A percentile compares a stretch with the other conserved stretches of the same genome.
Conservation (phyloP, 2,329 filamentous ascomycete species). For the Penicillium sp. region DNA sequence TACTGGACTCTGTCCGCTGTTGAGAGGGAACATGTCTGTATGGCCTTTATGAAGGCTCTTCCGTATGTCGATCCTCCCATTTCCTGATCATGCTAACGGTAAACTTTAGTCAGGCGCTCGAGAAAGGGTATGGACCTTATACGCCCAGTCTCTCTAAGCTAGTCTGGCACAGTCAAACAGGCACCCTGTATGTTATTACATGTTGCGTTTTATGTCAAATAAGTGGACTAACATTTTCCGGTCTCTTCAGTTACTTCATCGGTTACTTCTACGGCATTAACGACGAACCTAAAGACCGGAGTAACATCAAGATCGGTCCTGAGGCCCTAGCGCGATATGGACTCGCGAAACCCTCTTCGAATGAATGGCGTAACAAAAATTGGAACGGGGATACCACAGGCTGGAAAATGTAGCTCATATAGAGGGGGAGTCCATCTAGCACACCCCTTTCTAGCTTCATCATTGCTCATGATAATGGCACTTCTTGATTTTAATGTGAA, state of each 20-base stretch:
- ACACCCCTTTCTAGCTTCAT: conserved; percentile 1
- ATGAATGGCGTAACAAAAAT: conserved; percentile 6
- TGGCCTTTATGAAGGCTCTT: conserved; percentile 7
- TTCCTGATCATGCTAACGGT: conserved; percentile 8
- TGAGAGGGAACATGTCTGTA: conserved; percentile 8
- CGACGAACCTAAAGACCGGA: conserved; percentile 2
- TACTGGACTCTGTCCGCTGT: conserved; percentile 5
- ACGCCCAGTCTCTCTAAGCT: conserved; percentile 3
- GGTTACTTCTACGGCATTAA: conserved; percentile 4
- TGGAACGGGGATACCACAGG: conserved; percentile 7
- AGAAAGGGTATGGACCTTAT: conserved; percentile 9
- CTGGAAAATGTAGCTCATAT: conserved; percentile 8
- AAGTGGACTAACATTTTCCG: conserved; percentile 4
- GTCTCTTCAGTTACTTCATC: conserved; percentile 9
- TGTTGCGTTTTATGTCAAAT: conserved; percentile 4
- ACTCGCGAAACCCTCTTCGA: conserved; percentile 6
- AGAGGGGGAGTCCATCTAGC: conserved; percentile 1
- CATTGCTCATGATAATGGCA: neutral
- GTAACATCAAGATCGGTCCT: conserved; percentile 5
- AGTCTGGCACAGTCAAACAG: conserved; percentile 4
- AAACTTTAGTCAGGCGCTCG: conserved; percentile 5
- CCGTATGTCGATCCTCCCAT: conserved; percentile 8
- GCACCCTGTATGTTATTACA: conserved; percentile 7
- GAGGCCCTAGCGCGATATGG: conserved; percentile 4
- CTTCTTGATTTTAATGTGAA: neutral